Evolutionary conservation across 257 asterid species (phyloP), one percentile per base, ranked within the genome.

Genomic region (Solanum neorickii): DNA sequence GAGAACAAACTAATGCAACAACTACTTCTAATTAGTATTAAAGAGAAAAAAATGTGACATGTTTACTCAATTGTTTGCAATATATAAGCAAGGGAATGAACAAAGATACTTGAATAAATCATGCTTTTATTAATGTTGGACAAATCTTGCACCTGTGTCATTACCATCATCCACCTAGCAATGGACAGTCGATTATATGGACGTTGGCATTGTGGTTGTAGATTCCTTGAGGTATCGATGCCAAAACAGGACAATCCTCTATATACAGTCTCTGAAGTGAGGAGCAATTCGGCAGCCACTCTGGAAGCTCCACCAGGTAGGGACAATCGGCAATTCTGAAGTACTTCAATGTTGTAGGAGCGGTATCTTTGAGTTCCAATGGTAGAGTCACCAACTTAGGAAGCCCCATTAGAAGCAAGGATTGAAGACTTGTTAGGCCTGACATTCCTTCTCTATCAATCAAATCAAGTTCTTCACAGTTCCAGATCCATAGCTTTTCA

Each of bases 401-500:
- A 21, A 93, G 89, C 74, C 93, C 93, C 95, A 92, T 92, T 75
- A 92, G 87, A 77, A 91, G 94, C 90, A 93, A 87, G 5, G 95
- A 92, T 52, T 85, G 89, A 82, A 93, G 91, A 82, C 91, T 77
- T 46, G 69, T 68, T 42, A 91, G 90, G 56, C 94, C 92, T 35
- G 82, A 82, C 77, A 93, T 47, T 73, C 93, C 92, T 8, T 88
- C 91, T 56, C 92, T 92, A 2, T 87, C 88, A 7, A 68, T 56
- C 46, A 90, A 82, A 88, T 91, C 88, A 60, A 93, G 91, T 85
- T 92, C 92, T 83, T 91, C 89, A 46, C 94, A 93, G 92, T 93
- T 91, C 94, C 95, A 93, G 76, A 93, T 90, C 93, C 95, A 92
- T 89, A 92, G 46, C 80, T 93, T 92, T 90, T 92, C 92, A 49